Conservation (phyloP, 2,329 filamentous ascomycete genomes). For the Lecanicillium sp. region DNA sequence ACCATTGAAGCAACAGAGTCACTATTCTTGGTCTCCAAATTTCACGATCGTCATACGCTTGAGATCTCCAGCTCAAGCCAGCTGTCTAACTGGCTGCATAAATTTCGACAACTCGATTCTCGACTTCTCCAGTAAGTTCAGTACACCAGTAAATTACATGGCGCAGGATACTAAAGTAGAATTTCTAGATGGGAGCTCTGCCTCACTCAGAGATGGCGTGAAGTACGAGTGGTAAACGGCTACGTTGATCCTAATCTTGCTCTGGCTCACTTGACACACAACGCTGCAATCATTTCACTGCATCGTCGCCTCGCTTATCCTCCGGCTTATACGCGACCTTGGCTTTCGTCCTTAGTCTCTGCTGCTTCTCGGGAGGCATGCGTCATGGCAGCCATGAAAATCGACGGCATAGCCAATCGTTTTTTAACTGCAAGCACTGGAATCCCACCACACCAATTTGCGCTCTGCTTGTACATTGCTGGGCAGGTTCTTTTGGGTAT, state of each 20-base stretch:
- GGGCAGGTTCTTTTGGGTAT: slow-evolving; percentile 18
- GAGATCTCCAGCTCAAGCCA: slow-evolving; percentile 26
- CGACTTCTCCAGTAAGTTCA: slow-evolving; percentile 28
- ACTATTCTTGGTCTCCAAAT: slow-evolving; percentile 30
- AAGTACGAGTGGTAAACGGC: slow-evolving; percentile 28
- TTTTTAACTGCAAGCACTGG: slow-evolving; percentile 24
- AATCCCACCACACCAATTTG: slow-evolving; percentile 25
- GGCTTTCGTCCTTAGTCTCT: slow-evolving; percentile 22
- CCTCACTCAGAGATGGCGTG: slow-evolving; percentile 32
- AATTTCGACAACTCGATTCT: slow-evolving; percentile 36
- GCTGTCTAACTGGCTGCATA: slow-evolving; percentile 31
- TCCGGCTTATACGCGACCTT: slow-evolving; percentile 18
- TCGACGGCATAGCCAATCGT: slow-evolving; percentile 26
- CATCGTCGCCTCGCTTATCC: slow-evolving; percentile 33
- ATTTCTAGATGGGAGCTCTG: slow-evolving; percentile 37
- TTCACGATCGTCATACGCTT: slow-evolving; percentile 32
- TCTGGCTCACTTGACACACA: slow-evolving; percentile 33
- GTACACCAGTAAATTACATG: background rate
- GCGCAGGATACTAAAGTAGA: background rate
- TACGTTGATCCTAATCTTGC: slow-evolving; percentile 38
- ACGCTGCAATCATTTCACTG: slow-evolving; percentile 31
- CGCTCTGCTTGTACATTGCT: slow-evolving; percentile 30
- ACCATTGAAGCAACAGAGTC: slow-evolving; percentile 37
- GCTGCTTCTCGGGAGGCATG: slow-evolving; percentile 31
- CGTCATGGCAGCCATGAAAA: slow-evolving; percentile 27